Base-by-base conservation (phyloP, 1,139 yeast species). In the Kodamaea anthophila region DNA sequence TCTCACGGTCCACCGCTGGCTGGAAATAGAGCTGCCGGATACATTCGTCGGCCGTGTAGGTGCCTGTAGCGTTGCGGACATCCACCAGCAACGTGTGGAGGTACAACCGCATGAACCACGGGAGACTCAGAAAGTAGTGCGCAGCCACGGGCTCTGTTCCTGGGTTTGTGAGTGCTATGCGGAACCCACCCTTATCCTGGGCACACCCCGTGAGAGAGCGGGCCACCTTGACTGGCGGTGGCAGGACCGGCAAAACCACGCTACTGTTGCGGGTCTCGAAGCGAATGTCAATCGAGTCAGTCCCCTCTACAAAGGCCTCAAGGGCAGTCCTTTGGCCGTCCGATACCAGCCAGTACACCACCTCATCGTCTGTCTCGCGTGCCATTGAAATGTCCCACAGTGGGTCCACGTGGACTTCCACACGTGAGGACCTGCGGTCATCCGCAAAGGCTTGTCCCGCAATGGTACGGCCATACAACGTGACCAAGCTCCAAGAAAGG, bases 131-230 rank as follows among this genome's bases (percentile, higher is more conserved):
- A 45, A 79, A 80, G 44, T 84, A 84, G 2, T 76, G 60, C 31
- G 87, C 63, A 4, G 57, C 55, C 1, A 77, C 70, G 0, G 69
- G 53, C 10, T 55, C 48, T 5, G 60, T 49, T 3, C 46, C 41
- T 1, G 88, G 85, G 48, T 91, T 93, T 13, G 65, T 61, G 44
- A 88, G 72, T 6, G 77, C 82, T 0, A 83, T 74, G 51, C 96
- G 77, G 41, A 91, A 65, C 0, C 96, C 96, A 34, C 97, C 97
- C 37, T 74, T 70, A 46, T 86, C 96, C 50, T 82, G 93, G 2
- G 96, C 88, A 48, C 81, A 83, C 1, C 97, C 97, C 0, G 96
- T 85, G 36, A 88, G 68, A 0, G 96, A 84, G 36, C 98, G 72
- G 13, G 94, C 81, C 0, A 82, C 93, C 35, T 54, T 58, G 1